Evolutionary conservation across 352 stramenopile species (phyloP).

Genomic region (Globisporangium parvum): DNA sequence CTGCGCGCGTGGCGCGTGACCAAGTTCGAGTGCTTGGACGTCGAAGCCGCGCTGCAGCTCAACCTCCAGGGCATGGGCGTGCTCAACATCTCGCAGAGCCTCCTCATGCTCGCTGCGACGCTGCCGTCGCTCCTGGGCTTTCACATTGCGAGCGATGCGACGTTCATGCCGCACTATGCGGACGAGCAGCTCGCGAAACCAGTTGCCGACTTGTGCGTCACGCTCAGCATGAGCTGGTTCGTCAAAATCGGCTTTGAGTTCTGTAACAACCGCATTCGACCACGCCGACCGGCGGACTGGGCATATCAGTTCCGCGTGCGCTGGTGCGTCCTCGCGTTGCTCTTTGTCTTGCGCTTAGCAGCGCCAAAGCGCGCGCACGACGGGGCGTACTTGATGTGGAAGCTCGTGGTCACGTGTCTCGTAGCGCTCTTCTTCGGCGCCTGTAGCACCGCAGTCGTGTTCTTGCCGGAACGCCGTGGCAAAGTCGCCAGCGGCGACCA

Average conservation of each 20-base stretch:
- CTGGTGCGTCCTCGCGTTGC: conserved; percentile 22
- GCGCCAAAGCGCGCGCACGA: conserved; percentile 12
- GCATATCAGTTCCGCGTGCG: conserved; percentile 28
- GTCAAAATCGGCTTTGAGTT: conserved; percentile 41
- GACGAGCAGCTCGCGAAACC: conserved; percentile 15
- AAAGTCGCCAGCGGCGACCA: conserved; percentile 24
- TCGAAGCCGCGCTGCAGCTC: conserved; percentile 33
- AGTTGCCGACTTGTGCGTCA: conserved; percentile 27
- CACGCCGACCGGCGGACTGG: conserved; percentile 24
- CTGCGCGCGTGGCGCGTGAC: conserved; percentile 25
- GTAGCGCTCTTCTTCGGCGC: conserved; percentile 19
- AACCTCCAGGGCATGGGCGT: conserved; percentile 38
- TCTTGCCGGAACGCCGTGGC: conserved; percentile 19
- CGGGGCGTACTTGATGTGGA: conserved; percentile 9
- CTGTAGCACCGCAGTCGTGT: conserved; percentile 21
- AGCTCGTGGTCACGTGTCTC: conserved; percentile 14
- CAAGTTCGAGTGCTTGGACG: conserved; percentile 26
- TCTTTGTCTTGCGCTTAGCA: conserved; percentile 24
- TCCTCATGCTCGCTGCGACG: conserved; percentile 28
- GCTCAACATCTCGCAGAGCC: conserved; percentile 32
- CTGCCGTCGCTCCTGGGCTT: conserved; percentile 26
- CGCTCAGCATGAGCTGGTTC: conserved; percentile 47
- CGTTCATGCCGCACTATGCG: conserved; percentile 19
- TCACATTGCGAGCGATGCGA: conserved; percentile 22
- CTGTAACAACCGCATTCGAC: conserved; percentile 26